phyloP scores from a whole-genome alignment of 73 alveolate genomes.

The Halteria grandinella region DNA sequence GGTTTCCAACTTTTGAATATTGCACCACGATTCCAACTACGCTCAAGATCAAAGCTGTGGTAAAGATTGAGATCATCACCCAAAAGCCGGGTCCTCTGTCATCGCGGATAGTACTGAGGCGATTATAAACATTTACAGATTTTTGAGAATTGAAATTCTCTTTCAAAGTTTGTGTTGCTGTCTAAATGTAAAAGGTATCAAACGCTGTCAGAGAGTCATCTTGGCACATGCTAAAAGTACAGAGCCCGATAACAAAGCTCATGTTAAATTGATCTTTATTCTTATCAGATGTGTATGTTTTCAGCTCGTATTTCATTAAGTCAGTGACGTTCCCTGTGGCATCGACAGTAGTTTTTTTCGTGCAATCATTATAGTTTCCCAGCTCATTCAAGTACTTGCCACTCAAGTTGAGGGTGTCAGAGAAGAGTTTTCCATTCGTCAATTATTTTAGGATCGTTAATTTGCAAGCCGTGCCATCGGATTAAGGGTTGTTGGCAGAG shows the following conservation, averaged over 20 bases:
- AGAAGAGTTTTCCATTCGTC: neutral
- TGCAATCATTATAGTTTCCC: constrained; percentile 23
- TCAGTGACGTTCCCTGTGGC: no score
- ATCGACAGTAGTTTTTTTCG: no score
- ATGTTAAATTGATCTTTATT: neutral
- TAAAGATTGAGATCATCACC: constrained; percentile 16
- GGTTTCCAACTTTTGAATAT: constrained; percentile 25
- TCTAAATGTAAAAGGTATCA: neutral
- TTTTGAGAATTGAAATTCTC: neutral
- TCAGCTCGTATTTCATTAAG: neutral
- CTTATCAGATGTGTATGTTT: neutral
- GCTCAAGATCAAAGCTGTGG: neutral
- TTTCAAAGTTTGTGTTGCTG: neutral
- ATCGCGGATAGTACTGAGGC: neutral
- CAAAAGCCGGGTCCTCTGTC: neutral
- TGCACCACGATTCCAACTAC: constrained; percentile 18
- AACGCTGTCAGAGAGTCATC: neutral
- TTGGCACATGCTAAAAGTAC: constrained; percentile 21
- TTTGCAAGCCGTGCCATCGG: no score
- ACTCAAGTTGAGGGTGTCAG: neutral
- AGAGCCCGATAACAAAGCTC: no score
- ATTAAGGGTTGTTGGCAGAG: no score
- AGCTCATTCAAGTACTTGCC: constrained; percentile 32
- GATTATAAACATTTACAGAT: neutral
- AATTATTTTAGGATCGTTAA: neutral